Conservation (phyloP, 345 rosid genomes). For the Aquilaria malaccensis region DNA sequence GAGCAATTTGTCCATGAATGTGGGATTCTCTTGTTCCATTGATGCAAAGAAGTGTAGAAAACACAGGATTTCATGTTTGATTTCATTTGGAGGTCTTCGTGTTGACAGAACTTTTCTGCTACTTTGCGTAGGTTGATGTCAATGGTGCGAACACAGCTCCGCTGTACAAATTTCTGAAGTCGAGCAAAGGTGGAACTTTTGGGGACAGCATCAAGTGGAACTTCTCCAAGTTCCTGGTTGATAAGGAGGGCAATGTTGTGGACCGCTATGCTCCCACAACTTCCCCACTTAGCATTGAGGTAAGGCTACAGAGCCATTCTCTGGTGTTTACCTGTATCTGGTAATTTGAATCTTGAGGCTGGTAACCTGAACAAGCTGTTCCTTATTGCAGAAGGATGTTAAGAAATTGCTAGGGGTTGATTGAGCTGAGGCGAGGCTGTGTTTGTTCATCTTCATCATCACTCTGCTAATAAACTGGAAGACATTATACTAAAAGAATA, state of each 20-base stretch:
- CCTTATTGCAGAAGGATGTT: conserved; percentile 52
- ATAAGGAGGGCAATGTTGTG: conserved; percentile 65
- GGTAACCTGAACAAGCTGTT: neutral
- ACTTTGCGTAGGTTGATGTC: conserved; percentile 58
- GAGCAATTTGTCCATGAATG: too few species aligned
- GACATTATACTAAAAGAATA: neutral
- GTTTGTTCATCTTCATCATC: neutral
- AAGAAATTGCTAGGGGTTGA: conserved; percentile 55
- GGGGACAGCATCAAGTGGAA: conserved; percentile 85
- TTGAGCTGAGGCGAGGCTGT: conserved; percentile 7
- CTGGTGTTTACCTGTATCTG: neutral
- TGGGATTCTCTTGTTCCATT: too few species aligned
- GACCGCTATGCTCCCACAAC: conserved; percentile 95
- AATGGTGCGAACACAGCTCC: conserved; percentile 75
- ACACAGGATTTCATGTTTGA: neutral
- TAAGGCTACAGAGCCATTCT: conserved; percentile 10
- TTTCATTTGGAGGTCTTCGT: neutral
- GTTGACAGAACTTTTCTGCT: neutral
- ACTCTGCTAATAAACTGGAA: neutral
- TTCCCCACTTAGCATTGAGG: conserved; percentile 91
- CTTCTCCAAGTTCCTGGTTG: conserved; percentile 76
- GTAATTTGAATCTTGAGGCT: neutral
- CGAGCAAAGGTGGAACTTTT: conserved; percentile 71
- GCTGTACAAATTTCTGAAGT: conserved; percentile 74
- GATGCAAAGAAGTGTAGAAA: neutral